A percentile compares a stretch with the other conserved stretches of the same genome.
Evolutionary conservation across 305 asterid species (phyloP).

Genomic region (Solanum hybrid): DNA sequence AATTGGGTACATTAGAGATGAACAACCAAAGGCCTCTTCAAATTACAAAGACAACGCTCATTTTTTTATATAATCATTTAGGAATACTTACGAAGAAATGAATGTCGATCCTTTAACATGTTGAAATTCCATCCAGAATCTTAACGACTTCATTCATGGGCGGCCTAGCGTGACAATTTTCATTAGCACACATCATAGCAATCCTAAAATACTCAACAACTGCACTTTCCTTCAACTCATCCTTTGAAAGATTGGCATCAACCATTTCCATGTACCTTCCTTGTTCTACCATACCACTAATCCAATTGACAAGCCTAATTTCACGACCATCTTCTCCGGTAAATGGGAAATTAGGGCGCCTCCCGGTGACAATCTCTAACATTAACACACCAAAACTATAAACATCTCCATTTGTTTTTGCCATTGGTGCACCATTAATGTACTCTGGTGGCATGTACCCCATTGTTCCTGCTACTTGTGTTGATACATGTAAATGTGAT

Average conservation of each 20-base stretch:
- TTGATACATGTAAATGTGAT: constrained; percentile 64
- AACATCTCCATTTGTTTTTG: constrained; percentile 52
- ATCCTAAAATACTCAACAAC: constrained; percentile 42
- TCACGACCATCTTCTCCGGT: constrained; percentile 52
- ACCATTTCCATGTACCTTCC: constrained; percentile 50
- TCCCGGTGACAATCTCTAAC: constrained; percentile 55
- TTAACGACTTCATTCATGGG: constrained; percentile 44
- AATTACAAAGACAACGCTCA: not conserved
- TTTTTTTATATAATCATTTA: not conserved
- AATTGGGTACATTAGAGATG: not conserved
- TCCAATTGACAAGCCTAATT: constrained; percentile 56
- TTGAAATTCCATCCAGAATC: constrained; percentile 20
- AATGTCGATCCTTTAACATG: not conserved
- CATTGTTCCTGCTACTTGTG: constrained; percentile 87
- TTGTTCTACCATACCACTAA: constrained; percentile 29
- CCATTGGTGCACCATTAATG: constrained; percentile 45
- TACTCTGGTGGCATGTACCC: constrained; percentile 93
- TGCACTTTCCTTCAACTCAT: constrained; percentile 21
- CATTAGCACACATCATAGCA: constrained; percentile 47
- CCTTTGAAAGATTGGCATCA: constrained; percentile 37
- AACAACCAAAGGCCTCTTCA: not conserved
- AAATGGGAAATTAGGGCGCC: constrained; percentile 64
- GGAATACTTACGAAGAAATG: not conserved
- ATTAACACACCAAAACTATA: constrained; percentile 70
- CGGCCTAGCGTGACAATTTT: constrained; percentile 41